Evolutionary conservation across 2,329 filamentous ascomycete genomes (phyloP).

Genomic region (Fusarium graminum): DNA sequence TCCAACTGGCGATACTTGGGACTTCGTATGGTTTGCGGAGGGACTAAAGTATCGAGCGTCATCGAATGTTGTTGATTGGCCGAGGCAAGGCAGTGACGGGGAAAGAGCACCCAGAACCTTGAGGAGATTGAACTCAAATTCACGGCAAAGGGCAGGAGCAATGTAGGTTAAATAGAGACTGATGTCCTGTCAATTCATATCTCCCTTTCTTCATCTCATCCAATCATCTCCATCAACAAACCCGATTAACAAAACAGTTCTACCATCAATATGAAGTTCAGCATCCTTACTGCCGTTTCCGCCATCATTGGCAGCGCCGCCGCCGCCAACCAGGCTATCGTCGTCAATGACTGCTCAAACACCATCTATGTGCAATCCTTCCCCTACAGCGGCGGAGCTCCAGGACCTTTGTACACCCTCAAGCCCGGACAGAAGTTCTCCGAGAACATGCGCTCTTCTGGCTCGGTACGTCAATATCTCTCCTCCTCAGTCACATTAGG

Average conservation of each 20-base stretch:
- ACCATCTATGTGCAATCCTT: constrained; percentile 48
- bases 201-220: not conserved
- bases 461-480: constrained; percentile 45
- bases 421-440: constrained; percentile 52
- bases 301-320: constrained; percentile 50
- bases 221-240: not conserved
- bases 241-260: not conserved
- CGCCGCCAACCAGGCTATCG: constrained; percentile 54
- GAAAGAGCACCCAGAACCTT: too few species aligned
- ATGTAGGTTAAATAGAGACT: too few species aligned
- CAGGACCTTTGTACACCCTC: constrained; percentile 53
- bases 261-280: constrained; percentile 50
- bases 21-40: not conserved
- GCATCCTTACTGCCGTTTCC: constrained; percentile 45
- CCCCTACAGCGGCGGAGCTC: constrained; percentile 23
- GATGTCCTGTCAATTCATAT: too few species aligned
- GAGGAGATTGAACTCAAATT: too few species aligned
- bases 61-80: too few species aligned
- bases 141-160: too few species aligned
- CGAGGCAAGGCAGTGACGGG: too few species aligned
- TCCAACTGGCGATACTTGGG: not conserved
- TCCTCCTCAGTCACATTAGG: fast-evolving
- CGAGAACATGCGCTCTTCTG: constrained; percentile 53
- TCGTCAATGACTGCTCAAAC: constrained; percentile 54
- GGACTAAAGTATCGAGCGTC: too few species aligned